Evolutionary conservation across 352 stramenopile genomes (phyloP), one percentile per base, ranked within the genome.

Genomic region (Globisporangium abappressorium): DNA sequence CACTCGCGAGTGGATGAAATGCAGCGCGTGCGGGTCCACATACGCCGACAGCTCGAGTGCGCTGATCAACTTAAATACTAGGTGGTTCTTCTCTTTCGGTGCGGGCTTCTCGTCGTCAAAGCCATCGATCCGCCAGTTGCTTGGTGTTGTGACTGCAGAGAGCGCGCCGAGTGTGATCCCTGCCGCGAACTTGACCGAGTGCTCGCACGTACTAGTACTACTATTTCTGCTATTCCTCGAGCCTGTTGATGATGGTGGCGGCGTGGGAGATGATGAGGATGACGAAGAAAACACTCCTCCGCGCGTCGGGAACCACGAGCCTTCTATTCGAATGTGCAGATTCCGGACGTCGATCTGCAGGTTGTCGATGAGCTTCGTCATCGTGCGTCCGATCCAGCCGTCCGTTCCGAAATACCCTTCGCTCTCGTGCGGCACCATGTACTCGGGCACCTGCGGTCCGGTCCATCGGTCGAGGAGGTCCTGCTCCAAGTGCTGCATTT

Each of bases 341-440:
- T 97, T 97, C 4, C 87, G 76, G 15, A 97, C 84, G 61, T 97
- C 88, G 58, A 97, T 82, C 76, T 97, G 89, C 26, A 97, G 69
- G 61, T 97, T 97, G 73, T 97, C 89, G 69, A 97, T 97, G 47
- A 97, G 79, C 61, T 95, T 94, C 11, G 89, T 95, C 75, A 97
- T 92, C 15, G 89, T 95, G 28, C 89, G 80, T 46, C 89, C 89
- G 49, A 97, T 89, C 84, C 88, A 97, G 34, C 89, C 89, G 55
- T 97, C 87, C 0, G 90, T 92, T 47, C 89, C 89, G 66, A 95
- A 97, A 69, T 97, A 97, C 0, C 89, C 89, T 68, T 95, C 87
- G 46, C 78, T 92, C 62, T 95, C 89, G 53, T 90, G 80, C 0
- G 80, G 72, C 18, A 92, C 80, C 0, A 72, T 77, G 65, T 85